Evolutionary conservation across 2,329 filamentous ascomycete genomes (phyloP).

Genomic region (Zelopaecilomyces penicillatus): DNA sequence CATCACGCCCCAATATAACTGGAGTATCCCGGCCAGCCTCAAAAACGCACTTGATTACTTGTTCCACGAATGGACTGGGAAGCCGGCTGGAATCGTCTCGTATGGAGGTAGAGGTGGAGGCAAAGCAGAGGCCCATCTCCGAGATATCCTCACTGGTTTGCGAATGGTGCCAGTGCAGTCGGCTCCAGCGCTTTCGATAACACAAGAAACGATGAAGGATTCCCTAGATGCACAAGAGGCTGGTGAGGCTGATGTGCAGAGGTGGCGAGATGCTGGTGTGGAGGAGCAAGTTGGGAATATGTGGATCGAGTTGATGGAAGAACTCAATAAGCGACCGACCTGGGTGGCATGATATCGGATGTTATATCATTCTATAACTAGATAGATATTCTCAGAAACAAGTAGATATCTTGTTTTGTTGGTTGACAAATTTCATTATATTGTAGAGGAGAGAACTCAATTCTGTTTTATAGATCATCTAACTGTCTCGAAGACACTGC

Average conservation of each 20-base stretch:
- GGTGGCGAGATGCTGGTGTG: slow-evolving; percentile 2
- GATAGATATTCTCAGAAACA: too few relatives aligned
- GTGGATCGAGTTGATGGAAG: slow-evolving; percentile 1
- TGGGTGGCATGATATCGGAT: too few relatives aligned
- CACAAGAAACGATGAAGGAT: background rate
- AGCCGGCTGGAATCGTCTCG: slow-evolving; percentile 43
- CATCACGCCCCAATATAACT: slow-evolving; percentile 50
- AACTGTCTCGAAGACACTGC: too few relatives aligned
- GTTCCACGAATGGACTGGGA: slow-evolving; percentile 48
- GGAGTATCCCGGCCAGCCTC: slow-evolving; percentile 40
- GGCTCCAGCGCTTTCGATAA: background rate
- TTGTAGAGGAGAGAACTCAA: too few relatives aligned
- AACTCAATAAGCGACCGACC: background rate
- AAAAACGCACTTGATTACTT: slow-evolving; percentile 59
- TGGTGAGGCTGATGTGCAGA: background rate
- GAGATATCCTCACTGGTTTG: slow-evolving; percentile 12
- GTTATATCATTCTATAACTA: too few relatives aligned
- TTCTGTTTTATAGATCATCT: too few relatives aligned
- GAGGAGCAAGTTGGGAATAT: slow-evolving; percentile 1
- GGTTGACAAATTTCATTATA: too few relatives aligned
- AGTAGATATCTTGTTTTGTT: too few relatives aligned
- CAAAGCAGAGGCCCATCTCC: slow-evolving; percentile 11
- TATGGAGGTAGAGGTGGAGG: slow-evolving; percentile 42
- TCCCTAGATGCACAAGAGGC: background rate
- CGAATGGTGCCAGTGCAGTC: slow-evolving; percentile 4